A percentile compares a stretch with the other conserved stretches of the same genome.
phyloP scores from a whole-genome alignment of 257 asterid species.

The Solanum bulbocastanum region DNA sequence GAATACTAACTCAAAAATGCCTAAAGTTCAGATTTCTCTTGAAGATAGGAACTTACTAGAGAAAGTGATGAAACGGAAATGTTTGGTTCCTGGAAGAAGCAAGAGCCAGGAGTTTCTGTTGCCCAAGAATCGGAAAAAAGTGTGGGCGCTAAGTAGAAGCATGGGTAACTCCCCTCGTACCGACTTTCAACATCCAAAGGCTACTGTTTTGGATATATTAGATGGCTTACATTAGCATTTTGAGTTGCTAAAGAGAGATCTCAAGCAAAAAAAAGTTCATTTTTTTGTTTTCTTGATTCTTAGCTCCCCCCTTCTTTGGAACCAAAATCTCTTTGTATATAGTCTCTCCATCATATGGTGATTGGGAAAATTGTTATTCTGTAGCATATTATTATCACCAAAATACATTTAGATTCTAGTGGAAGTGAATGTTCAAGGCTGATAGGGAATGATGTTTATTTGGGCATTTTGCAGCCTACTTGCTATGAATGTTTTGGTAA shows the following conservation, averaged over 20 bases:
- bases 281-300: constrained; percentile 25
- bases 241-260: constrained; percentile 10
- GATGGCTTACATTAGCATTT: constrained; percentile 63
- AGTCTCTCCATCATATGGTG: neutral
- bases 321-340: constrained; percentile 21
- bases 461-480: neutral
- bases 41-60: constrained; percentile 72
- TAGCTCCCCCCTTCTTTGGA: neutral
- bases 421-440: neutral
- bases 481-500: neutral
- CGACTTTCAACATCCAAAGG: constrained; percentile 27
- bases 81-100: constrained; percentile 50
- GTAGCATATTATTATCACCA: neutral
- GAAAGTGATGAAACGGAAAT: constrained; percentile 59
- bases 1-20: neutral
- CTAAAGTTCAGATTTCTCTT: constrained; percentile 27
- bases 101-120: constrained; percentile 75
- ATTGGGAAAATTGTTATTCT: neutral
- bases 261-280: neutral
- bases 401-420: neutral
- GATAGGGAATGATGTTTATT: neutral
- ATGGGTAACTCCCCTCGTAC: constrained; percentile 61
- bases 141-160: constrained; percentile 57
- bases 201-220: constrained; percentile 59
- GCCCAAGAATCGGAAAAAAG: constrained; percentile 24